These are phyloP conservation scores for Monilinia fructigena DNA, from an alignment of 2,329 filamentous ascomycete species.

Conservation along the genomic window DNA sequence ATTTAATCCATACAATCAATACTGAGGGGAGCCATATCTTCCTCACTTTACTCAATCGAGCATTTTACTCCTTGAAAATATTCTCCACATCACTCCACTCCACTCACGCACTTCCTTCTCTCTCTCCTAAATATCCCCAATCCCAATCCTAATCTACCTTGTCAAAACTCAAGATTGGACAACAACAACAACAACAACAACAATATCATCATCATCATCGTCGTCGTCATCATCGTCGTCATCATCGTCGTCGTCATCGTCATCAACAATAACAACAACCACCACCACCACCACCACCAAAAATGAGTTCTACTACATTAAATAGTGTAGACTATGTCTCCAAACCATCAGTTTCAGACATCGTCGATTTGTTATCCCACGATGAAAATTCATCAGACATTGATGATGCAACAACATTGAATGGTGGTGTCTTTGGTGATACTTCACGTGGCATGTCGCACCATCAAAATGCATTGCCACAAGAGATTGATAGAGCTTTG, in stretches of 20 bases:
- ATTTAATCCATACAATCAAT: no score
- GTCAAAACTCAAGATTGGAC: background rate
- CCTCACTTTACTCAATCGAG: no score
- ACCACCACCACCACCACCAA: background rate
- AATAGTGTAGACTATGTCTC: constrained; percentile 1
- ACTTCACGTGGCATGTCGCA: constrained; percentile 20
- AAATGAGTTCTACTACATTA: constrained; percentile 11
- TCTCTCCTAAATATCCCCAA: background rate
- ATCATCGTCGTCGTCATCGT: no score
- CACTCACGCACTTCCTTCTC: background rate
- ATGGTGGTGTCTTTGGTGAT: background rate
- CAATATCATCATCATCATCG: no score
- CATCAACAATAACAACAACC: no score
- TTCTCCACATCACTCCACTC: background rate
- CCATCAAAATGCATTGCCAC: constrained; percentile 12
- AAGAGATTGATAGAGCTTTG: background rate
- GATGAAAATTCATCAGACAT: constrained; percentile 2
- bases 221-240: no score
- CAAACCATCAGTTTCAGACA: constrained; percentile 19
- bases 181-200: background rate
- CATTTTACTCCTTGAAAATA: background rate
- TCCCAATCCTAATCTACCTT: background rate
- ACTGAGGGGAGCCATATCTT: no score
- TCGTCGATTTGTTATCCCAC: constrained; percentile 14
- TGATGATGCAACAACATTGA: background rate